Base-by-base conservation (phyloP, 1,284 basidiomycete species). In the Fomitopsis pinicola region DNA sequence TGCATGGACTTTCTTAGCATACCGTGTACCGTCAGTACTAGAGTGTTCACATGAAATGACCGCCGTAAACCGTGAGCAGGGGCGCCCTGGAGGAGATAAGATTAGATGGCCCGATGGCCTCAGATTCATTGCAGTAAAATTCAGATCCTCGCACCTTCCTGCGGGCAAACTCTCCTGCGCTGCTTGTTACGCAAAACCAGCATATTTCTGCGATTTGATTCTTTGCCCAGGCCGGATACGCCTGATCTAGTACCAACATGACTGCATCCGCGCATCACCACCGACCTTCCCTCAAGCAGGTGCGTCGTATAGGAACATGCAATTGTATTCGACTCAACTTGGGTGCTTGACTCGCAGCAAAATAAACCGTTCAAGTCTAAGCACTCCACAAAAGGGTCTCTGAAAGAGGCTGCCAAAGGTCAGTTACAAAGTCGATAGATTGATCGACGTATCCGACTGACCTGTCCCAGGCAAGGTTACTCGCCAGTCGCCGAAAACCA, bases 331-430 rank as follows among this genome's bases (percentile, higher is more conserved):
- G 59, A 36, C 22, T 57, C 59, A 42, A n/a, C 35, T 2, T 26
- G 17, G 17, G 33, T 42, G 30, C 26, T 50, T 28, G 12, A 48
- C n/a, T 22, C 48, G 6, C 55, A 95, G 92, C 79, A 85, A 79
- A 97, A 97, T 75, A 97, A 97, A 73, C 66, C 83, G 1, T 97
- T 92, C 82, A 96, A 96, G 73, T 93, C 91, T 1, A 91, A 88
- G 71, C 94, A 97, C 80, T 84, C 94, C 0, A 85, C 91, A 5
- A 96, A 97, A 75, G 86, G 87, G 8, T 82, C 89, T 0, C 71
- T 94, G 52, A 94, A 92, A 73, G 89, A 92, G 48, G 83, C 84
- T 45, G 86, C 92, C 15, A 96, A 95, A 79, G 94, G 94, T 88
- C 42, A 52, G 75, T 65, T 38, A 33, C 50, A 33, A 17, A 35